phyloP scores from a whole-genome alignment of 352 stramenopile genomes.

The Globisporangium splendens region DNA sequence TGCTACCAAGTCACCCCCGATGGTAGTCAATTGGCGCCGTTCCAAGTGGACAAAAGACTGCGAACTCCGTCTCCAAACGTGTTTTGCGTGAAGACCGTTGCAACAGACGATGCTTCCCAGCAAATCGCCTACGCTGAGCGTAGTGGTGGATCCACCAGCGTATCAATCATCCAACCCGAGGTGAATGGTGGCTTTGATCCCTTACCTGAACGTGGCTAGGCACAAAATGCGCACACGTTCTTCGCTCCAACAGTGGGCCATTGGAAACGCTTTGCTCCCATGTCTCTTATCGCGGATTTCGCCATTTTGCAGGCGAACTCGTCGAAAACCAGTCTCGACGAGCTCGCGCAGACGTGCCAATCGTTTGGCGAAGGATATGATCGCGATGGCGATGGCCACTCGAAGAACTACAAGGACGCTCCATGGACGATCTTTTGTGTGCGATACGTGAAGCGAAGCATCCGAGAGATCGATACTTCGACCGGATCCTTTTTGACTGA shows the following conservation, averaged over 20 bases:
- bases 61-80: constrained; percentile 7
- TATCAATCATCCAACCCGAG: constrained; percentile 32
- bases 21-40: constrained; percentile 11
- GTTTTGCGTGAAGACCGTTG: constrained; percentile 33
- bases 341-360: constrained; percentile 24
- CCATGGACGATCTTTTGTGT: constrained; percentile 48
- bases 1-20: constrained; percentile 24
- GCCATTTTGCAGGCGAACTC: constrained; percentile 25
- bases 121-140: constrained; percentile 36
- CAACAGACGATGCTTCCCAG: constrained; percentile 26
- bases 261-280: constrained; percentile 24
- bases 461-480: constrained; percentile 26
- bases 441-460: constrained; percentile 20
- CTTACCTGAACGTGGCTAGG: constrained; percentile 28
- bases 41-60: constrained; percentile 7
- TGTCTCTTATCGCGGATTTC: constrained; percentile 34
- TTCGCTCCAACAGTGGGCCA: constrained; percentile 18
- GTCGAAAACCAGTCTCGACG: constrained; percentile 24
- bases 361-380: constrained; percentile 23
- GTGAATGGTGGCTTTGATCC: constrained; percentile 21
- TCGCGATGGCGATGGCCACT: constrained; percentile 41
- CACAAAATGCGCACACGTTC: constrained; percentile 14
- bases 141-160: background rate
- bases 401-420: constrained; percentile 36
- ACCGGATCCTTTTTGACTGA: constrained; percentile 22